Evolutionary conservation across 176 grass and related monocot species (phyloP).

Genomic region (Oryza glumipatula): DNA sequence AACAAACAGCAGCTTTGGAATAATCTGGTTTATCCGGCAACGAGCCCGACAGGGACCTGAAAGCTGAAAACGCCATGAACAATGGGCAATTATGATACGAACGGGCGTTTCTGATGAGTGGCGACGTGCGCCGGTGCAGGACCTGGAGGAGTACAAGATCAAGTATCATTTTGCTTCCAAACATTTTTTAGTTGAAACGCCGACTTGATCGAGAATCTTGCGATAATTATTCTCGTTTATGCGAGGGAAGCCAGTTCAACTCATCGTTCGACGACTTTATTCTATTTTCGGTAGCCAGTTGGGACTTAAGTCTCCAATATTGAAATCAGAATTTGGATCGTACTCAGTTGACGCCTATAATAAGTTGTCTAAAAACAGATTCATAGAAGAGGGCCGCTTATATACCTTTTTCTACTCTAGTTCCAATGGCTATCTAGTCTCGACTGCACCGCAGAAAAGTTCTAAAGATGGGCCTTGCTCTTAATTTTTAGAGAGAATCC

Average conservation of each 20-base stretch:
- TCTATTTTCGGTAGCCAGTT: neutral
- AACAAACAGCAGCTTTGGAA: neutral
- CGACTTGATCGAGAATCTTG: neutral
- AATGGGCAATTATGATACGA: neutral
- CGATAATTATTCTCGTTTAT: neutral
- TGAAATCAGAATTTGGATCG: neutral
- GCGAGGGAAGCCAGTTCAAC: neutral
- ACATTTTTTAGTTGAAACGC: neutral
- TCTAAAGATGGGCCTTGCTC: neutral
- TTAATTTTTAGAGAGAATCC: neutral
- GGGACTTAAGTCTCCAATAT: neutral
- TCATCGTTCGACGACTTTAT: neutral
- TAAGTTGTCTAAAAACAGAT: neutral
- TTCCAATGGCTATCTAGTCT: neutral
- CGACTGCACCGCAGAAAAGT: neutral
- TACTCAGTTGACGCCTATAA: neutral
- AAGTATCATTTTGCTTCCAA: conserved; percentile 3
- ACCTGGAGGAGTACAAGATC: conserved; percentile 16
- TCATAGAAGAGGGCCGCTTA: neutral
- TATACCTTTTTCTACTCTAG: neutral
- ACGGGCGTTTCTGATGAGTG: neutral
- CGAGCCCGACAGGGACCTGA: neutral
- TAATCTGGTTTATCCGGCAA: neutral
- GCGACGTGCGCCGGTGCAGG: neutral
- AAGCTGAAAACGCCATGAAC: conserved; percentile 7